Evolutionary conservation across 495 filamentous ascomycete species (phyloP).

Genomic region (Penicillium psychrofluorescens): DNA sequence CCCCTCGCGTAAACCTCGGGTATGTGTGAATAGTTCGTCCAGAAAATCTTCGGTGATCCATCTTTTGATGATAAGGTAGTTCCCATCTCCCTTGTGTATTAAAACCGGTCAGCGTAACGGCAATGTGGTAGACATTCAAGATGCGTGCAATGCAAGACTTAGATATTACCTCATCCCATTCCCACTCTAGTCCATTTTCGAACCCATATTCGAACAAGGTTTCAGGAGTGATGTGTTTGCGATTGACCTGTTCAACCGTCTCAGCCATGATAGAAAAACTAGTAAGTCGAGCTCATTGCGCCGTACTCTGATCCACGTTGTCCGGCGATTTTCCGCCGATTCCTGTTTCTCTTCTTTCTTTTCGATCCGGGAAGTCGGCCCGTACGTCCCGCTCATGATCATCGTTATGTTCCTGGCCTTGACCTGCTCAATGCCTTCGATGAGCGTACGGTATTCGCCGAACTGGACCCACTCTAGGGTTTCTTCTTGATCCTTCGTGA

Average conservation of each 20-base stretch:
- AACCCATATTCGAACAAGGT: conserved; percentile 38
- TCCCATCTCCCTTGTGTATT: conserved; percentile 43
- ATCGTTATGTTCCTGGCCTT: no score
- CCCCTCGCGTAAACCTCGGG: conserved; percentile 51
- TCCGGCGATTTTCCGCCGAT: no score
- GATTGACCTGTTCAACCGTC: conserved; percentile 31
- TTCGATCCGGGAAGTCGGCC: conserved; percentile 13
- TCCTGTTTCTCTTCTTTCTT: conserved; percentile 31
- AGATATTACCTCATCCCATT: conserved; percentile 39
- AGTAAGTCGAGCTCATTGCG: neutral
- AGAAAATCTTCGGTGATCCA: conserved; percentile 70
- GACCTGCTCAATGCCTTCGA: no score
- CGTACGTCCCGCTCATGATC: no score
- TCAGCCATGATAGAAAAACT: conserved; percentile 1
- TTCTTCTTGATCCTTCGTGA: no score
- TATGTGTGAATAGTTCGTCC: conserved; percentile 66
- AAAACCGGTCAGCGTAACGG: neutral
- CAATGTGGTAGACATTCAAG: neutral
- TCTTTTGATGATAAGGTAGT: conserved; percentile 69
- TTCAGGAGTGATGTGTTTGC: conserved; percentile 42
- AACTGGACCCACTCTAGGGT: no score
- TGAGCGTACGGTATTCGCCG: no score
- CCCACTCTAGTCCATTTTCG: conserved; percentile 41
- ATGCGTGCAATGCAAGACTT: neutral
- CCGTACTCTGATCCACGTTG: conserved; percentile 41